Evolutionary conservation across 441 rosid species (phyloP), one percentile per base, ranked within the genome.

Genomic region (Erodium texanum): DNA sequence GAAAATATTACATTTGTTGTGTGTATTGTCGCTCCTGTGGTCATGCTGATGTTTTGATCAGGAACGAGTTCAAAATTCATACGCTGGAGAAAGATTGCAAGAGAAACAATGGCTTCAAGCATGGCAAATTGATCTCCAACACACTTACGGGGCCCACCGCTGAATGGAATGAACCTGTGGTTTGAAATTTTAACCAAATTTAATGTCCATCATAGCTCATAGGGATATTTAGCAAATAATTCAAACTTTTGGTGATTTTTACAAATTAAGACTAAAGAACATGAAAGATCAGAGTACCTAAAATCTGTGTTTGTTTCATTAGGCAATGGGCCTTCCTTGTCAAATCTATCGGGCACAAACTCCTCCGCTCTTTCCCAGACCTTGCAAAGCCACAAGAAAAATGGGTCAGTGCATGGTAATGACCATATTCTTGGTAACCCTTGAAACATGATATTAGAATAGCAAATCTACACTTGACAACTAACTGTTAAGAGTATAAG

Each of bases 91-190:
- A 84, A 87, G 64, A 93, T 64, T 6, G 97, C 81, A 1, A 93
- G 96, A 11, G 94, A 82, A 71, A 93, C 97, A 29, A 89, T 82
- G 19, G 97, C 88, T 71, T 93, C 98, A 69, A 90, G 81, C 75
- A 90, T 66, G 56, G 98, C 97, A 84, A 93, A 93, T 69, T 93
- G 98, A 76, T 93, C 97, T 0, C 98, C 98, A 14, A 93, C 92
- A 54, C 98, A 93, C 68, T 93, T 93, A 20, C 97, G 92, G 20
- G 98, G 96, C 19, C 98, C 98, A 77, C 98, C 98, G 32, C 97
- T 89, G 74, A 93, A 90, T 5, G 98, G 98, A 77, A 93, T 88
- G 73, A 83, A 90, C 79, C 98, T 93, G 79, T 41, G 12, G 12
- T 50, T 7, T 74, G 19, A 48, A 15, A 41, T 67, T 61, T 41